Conservation (phyloP, 1,284 basidiomycete species). For the Pholiota adiposa region DNA sequence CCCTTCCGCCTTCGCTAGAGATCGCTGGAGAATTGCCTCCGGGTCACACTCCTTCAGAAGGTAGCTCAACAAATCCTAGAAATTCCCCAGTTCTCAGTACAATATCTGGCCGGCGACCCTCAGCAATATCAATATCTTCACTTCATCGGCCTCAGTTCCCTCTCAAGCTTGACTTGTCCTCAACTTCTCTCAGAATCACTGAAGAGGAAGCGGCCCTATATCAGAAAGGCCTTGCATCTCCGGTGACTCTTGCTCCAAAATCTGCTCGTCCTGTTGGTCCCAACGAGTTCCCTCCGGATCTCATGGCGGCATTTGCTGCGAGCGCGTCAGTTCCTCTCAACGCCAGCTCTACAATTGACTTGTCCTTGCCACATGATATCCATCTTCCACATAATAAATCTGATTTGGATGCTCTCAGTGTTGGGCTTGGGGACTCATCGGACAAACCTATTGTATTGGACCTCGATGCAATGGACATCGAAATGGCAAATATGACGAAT, state of each 20-base stretch:
- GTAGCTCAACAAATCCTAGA: constrained; percentile 35
- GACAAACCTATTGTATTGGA: constrained; percentile 84
- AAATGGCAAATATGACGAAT: constrained; percentile 55
- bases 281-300: constrained; percentile 60
- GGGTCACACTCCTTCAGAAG: constrained; percentile 22
- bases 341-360: constrained; percentile 41
- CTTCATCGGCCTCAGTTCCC: constrained; percentile 71
- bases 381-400: constrained; percentile 32
- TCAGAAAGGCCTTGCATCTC: constrained; percentile 65
- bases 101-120: constrained; percentile 56
- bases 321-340: constrained; percentile 38
- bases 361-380: constrained; percentile 43
- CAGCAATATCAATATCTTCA: constrained; percentile 77
- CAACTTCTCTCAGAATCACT: constrained; percentile 62
- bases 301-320: constrained; percentile 64
- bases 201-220: constrained; percentile 67
- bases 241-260: constrained; percentile 77
- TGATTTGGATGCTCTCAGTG: constrained; percentile 35
- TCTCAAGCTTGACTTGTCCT: constrained; percentile 74
- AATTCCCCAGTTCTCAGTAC: constrained; percentile 31
- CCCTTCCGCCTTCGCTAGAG: constrained; percentile 28
- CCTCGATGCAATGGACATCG: constrained; percentile 68
- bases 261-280: constrained; percentile 59
- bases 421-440: constrained; percentile 56
- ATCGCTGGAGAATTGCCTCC: constrained; percentile 23